Evolutionary conservation across 1,284 basidiomycete species (phyloP), one percentile per base, ranked within the genome.

Genomic region (Cryptococcus sp.): DNA sequence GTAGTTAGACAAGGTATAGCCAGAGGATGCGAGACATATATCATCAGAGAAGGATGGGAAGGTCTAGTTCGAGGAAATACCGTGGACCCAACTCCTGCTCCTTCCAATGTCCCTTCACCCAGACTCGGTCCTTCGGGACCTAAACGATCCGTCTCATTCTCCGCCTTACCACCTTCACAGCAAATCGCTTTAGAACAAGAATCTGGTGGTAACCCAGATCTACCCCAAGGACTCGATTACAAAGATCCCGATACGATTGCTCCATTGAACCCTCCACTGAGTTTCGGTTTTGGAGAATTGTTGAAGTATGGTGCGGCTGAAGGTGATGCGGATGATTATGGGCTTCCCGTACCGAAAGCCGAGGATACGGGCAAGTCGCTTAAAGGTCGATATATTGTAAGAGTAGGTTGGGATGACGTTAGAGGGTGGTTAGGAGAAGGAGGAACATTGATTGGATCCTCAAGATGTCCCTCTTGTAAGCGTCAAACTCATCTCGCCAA

Each of bases 321-420:
- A 66, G 78, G 76, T 36, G 76, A 76, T 51, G 30, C 67, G 6
- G 67, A 73, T n/a, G 68, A 71, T 36, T 63, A 71, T 30, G 72
- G 71, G 45, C 61, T 61, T 45, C 61, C 68, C 2, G 56, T 65
- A 4, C 66, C 64, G 7, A 81, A 81, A 34, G 63, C 62, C n/a
- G 86, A 85, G 8, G 81, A 67, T 38, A 53, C 56, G 43, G 74
- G 70, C 3, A 67, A 85, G 57, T 85, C 85, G 5, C 82, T 98
- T 63, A 91, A 88, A 68, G 93, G 93, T 1, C 82, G 88, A 49
- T 94, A 98, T 78, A 98, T 98, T 69, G 88, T 98, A 46, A 83
- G 91, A 58, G 94, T 97, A 3, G 96, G 95, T 4, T 98, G 95
- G 89, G 96, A 98, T 71, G 96, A 98, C 77, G 95, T 98, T 31